Conservation (phyloP, 768 basidiomycete species). For the Amyloporia xantha region DNA sequence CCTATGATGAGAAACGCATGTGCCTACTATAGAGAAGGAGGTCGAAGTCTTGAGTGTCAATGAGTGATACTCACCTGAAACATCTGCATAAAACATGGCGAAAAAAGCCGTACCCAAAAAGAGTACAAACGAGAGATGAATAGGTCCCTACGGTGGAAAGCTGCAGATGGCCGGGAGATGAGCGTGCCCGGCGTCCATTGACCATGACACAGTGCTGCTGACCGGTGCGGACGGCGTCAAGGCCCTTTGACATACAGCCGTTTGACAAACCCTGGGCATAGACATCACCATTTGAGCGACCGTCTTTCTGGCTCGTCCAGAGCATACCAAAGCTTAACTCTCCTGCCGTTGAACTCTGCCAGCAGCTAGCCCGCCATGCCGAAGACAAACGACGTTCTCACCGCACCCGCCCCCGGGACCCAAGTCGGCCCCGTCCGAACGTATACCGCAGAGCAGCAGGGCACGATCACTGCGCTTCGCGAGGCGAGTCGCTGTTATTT, state of each 20-base stretch:
- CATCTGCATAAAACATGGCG: no score
- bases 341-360: background rate
- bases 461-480: constrained; percentile 51
- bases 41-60: no score
- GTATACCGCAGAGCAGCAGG: constrained; percentile 59
- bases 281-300: no score
- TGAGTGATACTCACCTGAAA: no score
- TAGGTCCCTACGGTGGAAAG: no score
- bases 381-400: constrained; percentile 43
- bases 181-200: background rate
- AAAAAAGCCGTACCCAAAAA: no score
- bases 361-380: constrained; percentile 24
- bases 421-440: constrained; percentile 46
- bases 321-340: no score
- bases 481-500: constrained; percentile 40
- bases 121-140: no score
- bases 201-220: background rate
- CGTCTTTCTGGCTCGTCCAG: no score
- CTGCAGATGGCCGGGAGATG: no score
- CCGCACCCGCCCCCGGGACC: constrained; percentile 46
- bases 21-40: no score
- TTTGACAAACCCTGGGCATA: background rate
- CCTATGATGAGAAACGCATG: no score
- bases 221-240: background rate
- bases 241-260: background rate